Evolutionary conservation across 83 land plant species (phyloP).

Genomic region (Diphasiastrum complanatum): DNA sequence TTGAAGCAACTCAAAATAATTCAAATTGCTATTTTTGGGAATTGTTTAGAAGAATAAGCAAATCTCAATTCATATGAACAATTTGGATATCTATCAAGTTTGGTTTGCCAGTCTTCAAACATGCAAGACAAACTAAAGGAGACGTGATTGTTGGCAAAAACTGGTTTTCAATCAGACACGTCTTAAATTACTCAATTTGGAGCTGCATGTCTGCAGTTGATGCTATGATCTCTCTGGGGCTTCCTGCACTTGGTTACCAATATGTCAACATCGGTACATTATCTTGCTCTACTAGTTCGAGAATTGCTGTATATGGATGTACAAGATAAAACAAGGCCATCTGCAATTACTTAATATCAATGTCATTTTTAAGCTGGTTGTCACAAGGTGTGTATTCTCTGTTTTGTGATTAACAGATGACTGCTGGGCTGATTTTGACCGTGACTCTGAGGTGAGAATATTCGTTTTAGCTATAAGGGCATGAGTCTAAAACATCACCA

Average conservation of each 20-base stretch:
- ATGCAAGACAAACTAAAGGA: not conserved
- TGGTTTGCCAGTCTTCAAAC: not conserved
- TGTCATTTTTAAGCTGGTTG: no score
- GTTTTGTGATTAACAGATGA: constrained; percentile 9
- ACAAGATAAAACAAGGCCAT: no score
- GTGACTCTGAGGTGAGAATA: constrained; percentile 2
- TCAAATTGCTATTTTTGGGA: no score
- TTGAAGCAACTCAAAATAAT: no score
- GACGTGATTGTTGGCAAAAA: not conserved
- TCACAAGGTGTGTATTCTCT: no score
- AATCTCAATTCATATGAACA: no score
- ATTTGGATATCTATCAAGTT: no score
- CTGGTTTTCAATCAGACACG: not conserved
- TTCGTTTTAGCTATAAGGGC: not conserved
- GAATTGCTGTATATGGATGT: not conserved
- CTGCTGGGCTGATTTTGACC: constrained; percentile 17
- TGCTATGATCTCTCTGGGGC: constrained; percentile 8
- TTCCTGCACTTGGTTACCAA: constrained; percentile 7
- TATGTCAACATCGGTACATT: constrained; percentile 8
- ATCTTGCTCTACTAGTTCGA: not conserved
- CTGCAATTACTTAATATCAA: no score
- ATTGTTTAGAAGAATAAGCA: no score
- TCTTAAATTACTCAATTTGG: not conserved
- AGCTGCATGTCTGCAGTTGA: no score
- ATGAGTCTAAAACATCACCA: not conserved